These are phyloP conservation scores for Centaurea solstitialis DNA, from an alignment of 129 eudicot species.

Conservation along the genomic window DNA sequence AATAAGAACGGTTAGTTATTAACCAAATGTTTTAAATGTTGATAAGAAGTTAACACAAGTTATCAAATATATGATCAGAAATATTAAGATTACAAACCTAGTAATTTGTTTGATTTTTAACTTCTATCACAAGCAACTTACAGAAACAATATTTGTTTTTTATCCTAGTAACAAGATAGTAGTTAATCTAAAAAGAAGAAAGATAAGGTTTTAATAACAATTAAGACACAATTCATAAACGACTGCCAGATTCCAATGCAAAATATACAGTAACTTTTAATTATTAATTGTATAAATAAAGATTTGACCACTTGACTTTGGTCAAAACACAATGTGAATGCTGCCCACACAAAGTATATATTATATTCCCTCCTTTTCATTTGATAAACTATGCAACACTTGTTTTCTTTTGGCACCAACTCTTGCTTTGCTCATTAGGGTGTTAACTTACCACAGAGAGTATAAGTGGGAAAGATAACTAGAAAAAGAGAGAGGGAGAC, in stretches of 20 bases:
- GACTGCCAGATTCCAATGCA: neutral
- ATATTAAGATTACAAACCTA: too few species aligned
- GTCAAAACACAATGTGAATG: neutral
- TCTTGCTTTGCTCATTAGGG: neutral
- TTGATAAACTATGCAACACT: neutral
- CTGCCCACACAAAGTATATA: neutral
- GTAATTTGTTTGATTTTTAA: too few species aligned
- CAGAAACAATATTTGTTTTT: too few species aligned
- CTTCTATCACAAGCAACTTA: too few species aligned
- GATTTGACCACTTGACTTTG: neutral
- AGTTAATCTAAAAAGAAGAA: neutral
- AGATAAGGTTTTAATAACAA: neutral
- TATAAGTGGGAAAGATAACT: neutral
- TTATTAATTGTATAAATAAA: neutral
- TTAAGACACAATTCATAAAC: neutral
- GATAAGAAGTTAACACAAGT: too few species aligned
- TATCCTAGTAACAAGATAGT: neutral
- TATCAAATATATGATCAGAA: too few species aligned
- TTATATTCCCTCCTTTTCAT: neutral
- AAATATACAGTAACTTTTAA: too few species aligned
- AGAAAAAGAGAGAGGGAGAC: neutral
- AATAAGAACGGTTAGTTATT: too few species aligned
- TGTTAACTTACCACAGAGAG: neutral
- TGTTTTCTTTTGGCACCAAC: neutral
- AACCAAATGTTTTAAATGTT: too few species aligned